Evolutionary conservation across 106 monocot species (phyloP).

Genomic region (Triglochin maritima): DNA sequence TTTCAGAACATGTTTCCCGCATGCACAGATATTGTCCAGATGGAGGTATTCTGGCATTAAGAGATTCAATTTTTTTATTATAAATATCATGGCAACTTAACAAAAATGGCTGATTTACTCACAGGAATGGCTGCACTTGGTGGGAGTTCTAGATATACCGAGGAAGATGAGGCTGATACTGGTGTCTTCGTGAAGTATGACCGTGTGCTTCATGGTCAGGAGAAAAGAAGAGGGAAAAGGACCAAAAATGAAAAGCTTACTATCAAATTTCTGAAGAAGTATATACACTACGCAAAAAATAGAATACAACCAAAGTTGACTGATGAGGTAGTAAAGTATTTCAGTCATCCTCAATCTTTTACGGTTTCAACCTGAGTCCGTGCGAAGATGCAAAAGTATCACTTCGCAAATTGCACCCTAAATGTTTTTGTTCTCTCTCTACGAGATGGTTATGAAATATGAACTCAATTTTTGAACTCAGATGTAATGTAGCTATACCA

Average conservation of each 20-base stretch:
- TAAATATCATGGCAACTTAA: neutral
- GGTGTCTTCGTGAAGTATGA: conserved; percentile 89
- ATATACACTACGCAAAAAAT: conserved; percentile 92
- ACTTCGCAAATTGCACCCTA: no score
- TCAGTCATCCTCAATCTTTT: neutral
- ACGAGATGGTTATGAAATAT: no score
- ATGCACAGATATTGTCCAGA: conserved; percentile 97
- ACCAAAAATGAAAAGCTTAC: conserved; percentile 65
- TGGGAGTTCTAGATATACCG: conserved; percentile 62
- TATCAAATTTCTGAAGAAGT: conserved; percentile 93
- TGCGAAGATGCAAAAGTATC: no score
- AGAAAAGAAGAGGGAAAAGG: conserved; percentile 62
- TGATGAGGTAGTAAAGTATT: conserved; percentile 73
- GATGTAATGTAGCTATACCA: no score
- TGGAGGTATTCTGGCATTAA: conserved; percentile 30
- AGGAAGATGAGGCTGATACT: conserved; percentile 81
- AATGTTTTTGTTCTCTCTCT: no score
- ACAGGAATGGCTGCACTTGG: conserved; percentile 36
- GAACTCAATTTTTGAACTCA: no score
- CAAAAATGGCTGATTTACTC: neutral
- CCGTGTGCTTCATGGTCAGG: conserved; percentile 87
- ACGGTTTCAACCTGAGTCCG: no score
- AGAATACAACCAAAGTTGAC: conserved; percentile 83
- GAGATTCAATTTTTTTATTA: no score
- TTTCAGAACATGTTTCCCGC: conserved; percentile 84